A percentile compares a stretch with the other conserved stretches of the same genome.
Conservation (phyloP, 768 basidiomycete species). For the Hypsizygus marmoreus region DNA sequence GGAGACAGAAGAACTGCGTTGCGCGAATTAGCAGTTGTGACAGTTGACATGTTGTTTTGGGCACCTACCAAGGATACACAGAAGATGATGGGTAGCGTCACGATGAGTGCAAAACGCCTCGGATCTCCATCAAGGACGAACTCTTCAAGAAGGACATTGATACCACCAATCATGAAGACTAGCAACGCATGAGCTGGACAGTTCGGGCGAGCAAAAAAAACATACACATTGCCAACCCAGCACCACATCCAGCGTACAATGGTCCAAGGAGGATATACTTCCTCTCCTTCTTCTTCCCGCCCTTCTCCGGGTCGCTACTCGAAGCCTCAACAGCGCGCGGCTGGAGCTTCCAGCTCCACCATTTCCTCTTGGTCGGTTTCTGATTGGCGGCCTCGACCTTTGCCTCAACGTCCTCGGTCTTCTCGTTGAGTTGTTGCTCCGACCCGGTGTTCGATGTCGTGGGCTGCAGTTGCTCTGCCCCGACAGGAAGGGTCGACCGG, state of each 20-base stretch:
- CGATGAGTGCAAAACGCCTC: conserved; percentile 64
- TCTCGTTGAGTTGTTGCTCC: conserved; percentile 19
- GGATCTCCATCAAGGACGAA: conserved; percentile 64
- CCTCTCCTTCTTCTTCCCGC: conserved; percentile 34
- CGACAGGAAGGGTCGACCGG: conserved; percentile 14
- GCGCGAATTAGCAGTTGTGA: too few species aligned
- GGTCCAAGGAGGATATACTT: conserved; percentile 65
- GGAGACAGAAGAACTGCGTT: conserved; percentile 81
- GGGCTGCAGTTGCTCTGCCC: conserved; percentile 10
- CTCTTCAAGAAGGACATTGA: conserved; percentile 63
- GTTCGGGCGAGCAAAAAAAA: conserved; percentile 13
- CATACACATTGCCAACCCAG: conserved; percentile 63
- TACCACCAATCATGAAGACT: conserved; percentile 66
- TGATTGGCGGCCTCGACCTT: conserved; percentile 15
- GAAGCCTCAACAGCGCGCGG: conserved; percentile 22
- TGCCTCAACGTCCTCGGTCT: conserved; percentile 21
- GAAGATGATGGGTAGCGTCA: conserved; percentile 69
- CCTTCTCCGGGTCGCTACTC: conserved; percentile 41
- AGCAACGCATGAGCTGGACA: too few species aligned
- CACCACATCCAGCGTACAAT: conserved; percentile 68
- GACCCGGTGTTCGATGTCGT: conserved; percentile 19
- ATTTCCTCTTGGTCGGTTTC: conserved; percentile 29
- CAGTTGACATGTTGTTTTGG: background rate
- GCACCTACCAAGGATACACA: conserved; percentile 71
- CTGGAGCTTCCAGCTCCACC: conserved; percentile 52